Percentiles rank a stretch among this genome's conserved stretches.
Conservation (phyloP, 805 yeast species). For the Starmerella riodocensis region DNA sequence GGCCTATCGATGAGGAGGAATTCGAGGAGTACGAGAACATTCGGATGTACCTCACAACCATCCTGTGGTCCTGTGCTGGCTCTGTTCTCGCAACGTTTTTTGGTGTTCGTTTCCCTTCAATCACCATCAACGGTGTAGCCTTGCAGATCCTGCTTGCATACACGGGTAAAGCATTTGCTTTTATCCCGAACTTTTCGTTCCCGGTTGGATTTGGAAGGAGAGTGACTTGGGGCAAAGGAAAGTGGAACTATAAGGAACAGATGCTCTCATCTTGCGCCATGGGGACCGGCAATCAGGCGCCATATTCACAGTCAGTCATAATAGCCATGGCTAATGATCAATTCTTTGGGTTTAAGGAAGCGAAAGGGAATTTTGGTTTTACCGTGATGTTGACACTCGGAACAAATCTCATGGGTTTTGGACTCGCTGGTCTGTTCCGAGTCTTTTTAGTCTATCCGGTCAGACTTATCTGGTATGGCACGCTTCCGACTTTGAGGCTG, state of each 20-base stretch:
- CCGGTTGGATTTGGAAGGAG: constrained; percentile 12
- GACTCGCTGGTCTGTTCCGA: constrained; percentile 53
- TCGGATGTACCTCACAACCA: constrained; percentile 39
- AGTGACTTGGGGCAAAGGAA: constrained; percentile 42
- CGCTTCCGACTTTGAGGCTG: constrained; percentile 37
- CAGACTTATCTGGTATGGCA: constrained; percentile 41
- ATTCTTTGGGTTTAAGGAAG: constrained; percentile 23
- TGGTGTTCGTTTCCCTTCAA: constrained; percentile 42
- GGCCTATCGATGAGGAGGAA: constrained; percentile 38
- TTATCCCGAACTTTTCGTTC: constrained; percentile 14
- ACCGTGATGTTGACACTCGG: constrained; percentile 42
- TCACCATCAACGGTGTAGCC: constrained; percentile 38
- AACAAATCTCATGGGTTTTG: constrained; percentile 52
- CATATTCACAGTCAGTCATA: constrained; percentile 26
- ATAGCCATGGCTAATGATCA: constrained; percentile 24
- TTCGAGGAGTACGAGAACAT: constrained; percentile 36
- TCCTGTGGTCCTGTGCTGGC: constrained; percentile 42
- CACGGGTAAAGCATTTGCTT: constrained; percentile 35
- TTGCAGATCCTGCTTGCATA: constrained; percentile 51
- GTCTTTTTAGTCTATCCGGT: constrained; percentile 44
- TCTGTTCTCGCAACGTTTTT: constrained; percentile 47
- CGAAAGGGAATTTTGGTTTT: constrained; percentile 33
- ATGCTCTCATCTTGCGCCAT: constrained; percentile 35
- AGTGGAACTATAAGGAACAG: constrained; percentile 26
- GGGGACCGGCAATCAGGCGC: constrained; percentile 20